Percentiles rank a stretch among this genome's conserved stretches.
Evolutionary conservation across 2,329 filamentous ascomycete species (phyloP).

Genomic region (Diaporthe amygdali): DNA sequence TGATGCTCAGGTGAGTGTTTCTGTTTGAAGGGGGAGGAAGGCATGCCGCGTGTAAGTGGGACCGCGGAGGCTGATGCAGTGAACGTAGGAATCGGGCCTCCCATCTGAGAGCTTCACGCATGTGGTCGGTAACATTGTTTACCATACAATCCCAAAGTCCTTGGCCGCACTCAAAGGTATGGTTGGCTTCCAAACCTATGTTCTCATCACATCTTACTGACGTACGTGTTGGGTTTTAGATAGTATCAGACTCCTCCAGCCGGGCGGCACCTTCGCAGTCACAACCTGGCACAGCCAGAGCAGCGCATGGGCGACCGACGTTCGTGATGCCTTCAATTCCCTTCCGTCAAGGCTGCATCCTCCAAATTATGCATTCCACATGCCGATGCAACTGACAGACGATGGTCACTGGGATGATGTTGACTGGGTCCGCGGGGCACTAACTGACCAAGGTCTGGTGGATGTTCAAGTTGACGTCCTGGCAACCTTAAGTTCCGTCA

Average conservation of each 20-base stretch:
- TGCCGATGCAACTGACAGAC: slow-evolving; percentile 45
- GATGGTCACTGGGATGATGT: slow-evolving; percentile 46
- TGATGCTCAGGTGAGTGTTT: slow-evolving; percentile 50
- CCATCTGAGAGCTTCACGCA: slow-evolving; percentile 31
- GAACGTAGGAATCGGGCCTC: slow-evolving; percentile 31
- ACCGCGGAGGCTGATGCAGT: not conserved
- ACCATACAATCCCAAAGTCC: slow-evolving; percentile 34
- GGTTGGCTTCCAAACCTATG: not conserved
- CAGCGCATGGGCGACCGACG: slow-evolving; percentile 42
- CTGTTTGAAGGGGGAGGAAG: too few relatives aligned
- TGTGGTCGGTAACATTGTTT: slow-evolving; percentile 33
- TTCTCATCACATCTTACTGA: not conserved
- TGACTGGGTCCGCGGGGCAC: slow-evolving; percentile 42
- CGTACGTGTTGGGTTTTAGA: slow-evolving; percentile 30
- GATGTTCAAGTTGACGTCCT: slow-evolving; percentile 42
- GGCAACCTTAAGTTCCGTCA: slow-evolving; percentile 35
- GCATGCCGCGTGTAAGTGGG: not conserved
- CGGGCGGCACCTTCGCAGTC: slow-evolving; percentile 45
- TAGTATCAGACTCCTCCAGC: slow-evolving; percentile 43
- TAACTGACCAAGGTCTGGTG: slow-evolving; percentile 41
- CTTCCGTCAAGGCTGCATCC: slow-evolving; percentile 46
- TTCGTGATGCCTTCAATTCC: slow-evolving; percentile 43
- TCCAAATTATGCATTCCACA: slow-evolving; percentile 29
- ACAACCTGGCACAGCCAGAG: slow-evolving; percentile 39
- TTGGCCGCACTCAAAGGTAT: slow-evolving; percentile 33